Percentiles rank a stretch among this genome's conserved stretches.
phyloP scores from a whole-genome alignment of 2,329 filamentous ascomycete genomes.

The Basipetospora chlamydospora region DNA sequence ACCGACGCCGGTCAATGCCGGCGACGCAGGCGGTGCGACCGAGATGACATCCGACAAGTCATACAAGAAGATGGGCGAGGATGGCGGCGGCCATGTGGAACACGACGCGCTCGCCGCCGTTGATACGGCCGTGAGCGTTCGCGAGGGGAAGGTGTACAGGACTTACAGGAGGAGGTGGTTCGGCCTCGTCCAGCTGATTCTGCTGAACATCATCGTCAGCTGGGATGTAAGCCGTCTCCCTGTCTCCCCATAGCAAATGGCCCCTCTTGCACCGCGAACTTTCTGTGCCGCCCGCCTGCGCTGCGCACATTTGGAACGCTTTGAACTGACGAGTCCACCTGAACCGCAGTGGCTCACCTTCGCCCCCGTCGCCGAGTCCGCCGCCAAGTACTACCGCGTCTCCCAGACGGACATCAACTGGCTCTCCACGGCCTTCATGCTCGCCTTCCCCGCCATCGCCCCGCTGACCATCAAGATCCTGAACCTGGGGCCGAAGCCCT shows the following conservation, averaged over 20 bases:
- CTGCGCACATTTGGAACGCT: too few relatives aligned
- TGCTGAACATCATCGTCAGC: conserved; percentile 84
- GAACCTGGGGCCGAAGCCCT: conserved; percentile 63
- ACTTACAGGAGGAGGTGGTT: conserved; percentile 80
- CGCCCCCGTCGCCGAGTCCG: conserved; percentile 62
- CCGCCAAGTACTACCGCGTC: conserved; percentile 63
- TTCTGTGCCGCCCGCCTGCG: too few relatives aligned
- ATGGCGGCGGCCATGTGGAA: neutral
- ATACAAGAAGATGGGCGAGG: neutral
- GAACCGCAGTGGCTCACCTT: conserved; percentile 71
- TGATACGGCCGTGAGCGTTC: neutral
- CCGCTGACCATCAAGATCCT: conserved; percentile 65
- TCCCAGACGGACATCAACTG: conserved; percentile 73
- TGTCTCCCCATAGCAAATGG: neutral
- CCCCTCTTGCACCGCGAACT: too few relatives aligned
- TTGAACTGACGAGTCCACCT: too few relatives aligned
- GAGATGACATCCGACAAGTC: neutral
- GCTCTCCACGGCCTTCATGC: conserved; percentile 77
- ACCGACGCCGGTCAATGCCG: too few relatives aligned
- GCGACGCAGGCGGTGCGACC: neutral
- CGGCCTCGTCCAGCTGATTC: conserved; percentile 65
- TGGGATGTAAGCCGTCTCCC: conserved; percentile 64
- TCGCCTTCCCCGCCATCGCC: conserved; percentile 61
- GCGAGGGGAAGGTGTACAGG: conserved; percentile 15
- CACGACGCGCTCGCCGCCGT: neutral